Base-by-base conservation (phyloP, 345 rosid genomes). In the Melaleuca alternifolia region DNA sequence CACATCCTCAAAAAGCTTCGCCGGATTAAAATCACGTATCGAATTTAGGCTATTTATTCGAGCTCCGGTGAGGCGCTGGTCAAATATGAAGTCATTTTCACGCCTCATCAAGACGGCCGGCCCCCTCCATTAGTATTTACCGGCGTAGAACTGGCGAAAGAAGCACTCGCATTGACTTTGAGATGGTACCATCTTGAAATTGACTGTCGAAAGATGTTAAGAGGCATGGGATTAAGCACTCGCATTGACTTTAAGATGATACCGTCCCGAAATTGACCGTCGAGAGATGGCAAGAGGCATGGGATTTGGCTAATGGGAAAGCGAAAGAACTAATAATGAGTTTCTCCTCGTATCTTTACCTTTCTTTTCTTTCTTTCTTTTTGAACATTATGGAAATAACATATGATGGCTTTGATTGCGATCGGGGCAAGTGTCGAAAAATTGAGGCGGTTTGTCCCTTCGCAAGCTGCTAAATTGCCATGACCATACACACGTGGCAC, bases 1-100 rank as follows among this genome's bases (percentile, higher is more conserved):
- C 20, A 4, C 10, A 48, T 16, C 24, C 79, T 37, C 48, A 7
- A 71, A 24, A 18, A 33, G 48, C 48, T 71, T 71, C 0, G 5
- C 79, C 14, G 7, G 79, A 18, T 48, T 18, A 18, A 71, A 71
- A 71, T 71, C 2, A 33, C 48, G 1, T 18, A 0, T 71, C 20
- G 16, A 30, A 30, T 30, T 15, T 14, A 16, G 23, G 44, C 23
- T 16, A 7, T 10, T 33, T 16, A 7, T 10, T 33, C 79, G 9
- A 6, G 48, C 1, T 37, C 24, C 0, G 2, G 18, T 6, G 1
- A 41, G 79, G 11, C 1, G 0, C 10, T 18, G 18, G 2, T 9
- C 46, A 16, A 71, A 33, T 8, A 33, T 59, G 71, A n/a, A n/a
- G n/a, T 12, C 71, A n/a, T n/a, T 8, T n/a, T 9, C 30, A 59